Conservation (phyloP, 805 yeast species). For the Metschnikowia borealis region DNA sequence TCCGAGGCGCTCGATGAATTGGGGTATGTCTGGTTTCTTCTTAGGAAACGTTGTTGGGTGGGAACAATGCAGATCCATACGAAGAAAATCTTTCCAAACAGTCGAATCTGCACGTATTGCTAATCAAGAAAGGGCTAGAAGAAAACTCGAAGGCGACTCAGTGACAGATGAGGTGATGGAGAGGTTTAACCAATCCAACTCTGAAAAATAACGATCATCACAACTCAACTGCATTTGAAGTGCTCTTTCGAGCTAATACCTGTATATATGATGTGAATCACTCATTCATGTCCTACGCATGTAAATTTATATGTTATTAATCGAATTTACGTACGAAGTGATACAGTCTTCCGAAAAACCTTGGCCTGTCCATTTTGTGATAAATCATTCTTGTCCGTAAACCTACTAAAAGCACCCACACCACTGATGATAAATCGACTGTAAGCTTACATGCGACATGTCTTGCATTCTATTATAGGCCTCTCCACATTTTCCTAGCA, state of each 20-base stretch:
- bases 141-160: conserved; percentile 25
- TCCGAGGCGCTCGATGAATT: conserved; percentile 61
- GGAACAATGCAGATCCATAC: conserved; percentile 83
- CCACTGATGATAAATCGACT: not conserved
- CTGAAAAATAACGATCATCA: not conserved
- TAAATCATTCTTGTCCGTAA: not conserved
- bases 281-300: not conserved
- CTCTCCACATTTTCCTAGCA: conserved; percentile 1
- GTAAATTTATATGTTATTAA: not conserved
- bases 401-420: not conserved
- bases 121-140: conserved; percentile 31
- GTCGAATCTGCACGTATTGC: conserved; percentile 64
- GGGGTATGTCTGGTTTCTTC: conserved; percentile 78
- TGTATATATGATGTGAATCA: not conserved
- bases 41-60: conserved; percentile 81
- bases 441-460: not conserved
- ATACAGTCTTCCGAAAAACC: not conserved
- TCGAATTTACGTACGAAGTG: not conserved
- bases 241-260: not conserved
- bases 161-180: conserved; percentile 23
- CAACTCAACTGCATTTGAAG: not conserved
- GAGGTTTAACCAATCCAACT: conserved; percentile 22
- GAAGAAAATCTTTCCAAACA: conserved; percentile 62
- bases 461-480: not conserved
- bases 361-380: not conserved